These are phyloP conservation scores for Globisporangium nodosum DNA, from an alignment of 352 stramenopile genomes.

Conservation along the genomic window DNA sequence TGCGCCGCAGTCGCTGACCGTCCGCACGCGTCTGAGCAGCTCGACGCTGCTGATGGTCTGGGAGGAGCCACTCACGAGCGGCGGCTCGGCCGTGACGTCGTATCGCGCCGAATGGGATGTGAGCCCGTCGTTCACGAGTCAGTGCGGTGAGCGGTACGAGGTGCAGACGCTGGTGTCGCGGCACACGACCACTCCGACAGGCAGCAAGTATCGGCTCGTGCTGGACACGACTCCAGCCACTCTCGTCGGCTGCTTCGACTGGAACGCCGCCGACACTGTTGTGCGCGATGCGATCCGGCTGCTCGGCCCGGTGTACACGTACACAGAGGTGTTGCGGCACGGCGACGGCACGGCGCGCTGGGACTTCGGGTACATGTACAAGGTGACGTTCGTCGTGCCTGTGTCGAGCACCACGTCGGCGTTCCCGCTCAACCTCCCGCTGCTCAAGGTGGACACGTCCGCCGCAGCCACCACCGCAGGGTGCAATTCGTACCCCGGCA, in stretches of 20 bases:
- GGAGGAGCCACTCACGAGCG: slow-evolving; percentile 70
- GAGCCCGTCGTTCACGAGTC: slow-evolving; percentile 77
- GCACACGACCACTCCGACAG: slow-evolving; percentile 5
- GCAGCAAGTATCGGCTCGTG: slow-evolving; percentile 24
- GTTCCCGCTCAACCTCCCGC: slow-evolving; percentile 35
- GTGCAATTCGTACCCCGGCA: slow-evolving; percentile 29
- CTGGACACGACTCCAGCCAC: slow-evolving; percentile 9
- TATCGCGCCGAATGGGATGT: slow-evolving; percentile 96
- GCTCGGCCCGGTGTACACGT: slow-evolving; percentile 24
- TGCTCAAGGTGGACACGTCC: slow-evolving; percentile 23
- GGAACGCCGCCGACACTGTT: slow-evolving; percentile 12
- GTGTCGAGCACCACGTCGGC: slow-evolving; percentile 27
- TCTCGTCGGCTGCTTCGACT: slow-evolving; percentile 33
- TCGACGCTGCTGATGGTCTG: slow-evolving; percentile 64
- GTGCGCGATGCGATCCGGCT: slow-evolving; percentile 24
- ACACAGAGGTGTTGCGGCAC: slow-evolving; percentile 23
- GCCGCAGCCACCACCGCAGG: slow-evolving; percentile 14
- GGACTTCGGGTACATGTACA: slow-evolving; percentile 73
- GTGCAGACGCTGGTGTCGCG: slow-evolving; percentile 52
- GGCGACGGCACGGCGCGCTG: slow-evolving; percentile 54
- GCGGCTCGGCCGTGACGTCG: slow-evolving; percentile 70
- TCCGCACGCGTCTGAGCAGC: slow-evolving; percentile 63
- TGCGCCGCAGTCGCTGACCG: slow-evolving; percentile 70
- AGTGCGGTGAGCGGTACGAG: slow-evolving; percentile 66
- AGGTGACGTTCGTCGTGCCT: slow-evolving; percentile 38